Evolutionary conservation across 345 rosid species (phyloP), one percentile per base, ranked within the genome.

Genomic region (Turnera subulata): DNA sequence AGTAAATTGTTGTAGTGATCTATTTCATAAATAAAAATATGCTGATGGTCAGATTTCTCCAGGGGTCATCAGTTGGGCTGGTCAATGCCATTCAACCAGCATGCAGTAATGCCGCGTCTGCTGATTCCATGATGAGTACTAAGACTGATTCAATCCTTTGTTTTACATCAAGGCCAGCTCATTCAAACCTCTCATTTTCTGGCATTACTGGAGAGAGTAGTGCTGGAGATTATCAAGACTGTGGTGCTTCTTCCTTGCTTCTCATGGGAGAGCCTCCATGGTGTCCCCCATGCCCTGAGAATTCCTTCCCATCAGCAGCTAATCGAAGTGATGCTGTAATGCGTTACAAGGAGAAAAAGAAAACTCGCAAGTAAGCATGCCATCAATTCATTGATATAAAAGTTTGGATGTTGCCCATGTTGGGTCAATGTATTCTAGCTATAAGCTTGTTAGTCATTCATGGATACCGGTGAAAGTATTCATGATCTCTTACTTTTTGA

Each of bases 271-370:
- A 90, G 77, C 91, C 96, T 62, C 91, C 95, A 56, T 89, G 94
- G 97, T 78, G 78, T 73, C 80, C 86, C 43, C 86, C 81, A 13
- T 61, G 91, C 60, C 72, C 83, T 22, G 96, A 87, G 62, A 70
- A 62, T 61, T 80, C 83, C 48, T 73, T 66, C 29, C 70, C 84
- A 38, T 80, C 87, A 35, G 88, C 87, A 35, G 88, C 82, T 40
- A 83, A 67, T 51, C 78, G 95, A 45, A 87, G 73, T 62, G 55
- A 85, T 33, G 97, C 99, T 20, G 96, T 90, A 54, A 60, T 87
- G 91, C 96, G 97, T 32, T 94, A 94, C 80, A 94, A 80, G 75
- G 97, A 90, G 63, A 94, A 94, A 78, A 90, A 83, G 86, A 94
- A 88, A 79, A 79, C 81, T 37, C 95, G 97, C 76, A 84, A 77